Evolutionary conservation across 2,329 filamentous ascomycete genomes (phyloP), one percentile per base, ranked within the genome.

Genomic region (Clonostachys chloroleuca): DNA sequence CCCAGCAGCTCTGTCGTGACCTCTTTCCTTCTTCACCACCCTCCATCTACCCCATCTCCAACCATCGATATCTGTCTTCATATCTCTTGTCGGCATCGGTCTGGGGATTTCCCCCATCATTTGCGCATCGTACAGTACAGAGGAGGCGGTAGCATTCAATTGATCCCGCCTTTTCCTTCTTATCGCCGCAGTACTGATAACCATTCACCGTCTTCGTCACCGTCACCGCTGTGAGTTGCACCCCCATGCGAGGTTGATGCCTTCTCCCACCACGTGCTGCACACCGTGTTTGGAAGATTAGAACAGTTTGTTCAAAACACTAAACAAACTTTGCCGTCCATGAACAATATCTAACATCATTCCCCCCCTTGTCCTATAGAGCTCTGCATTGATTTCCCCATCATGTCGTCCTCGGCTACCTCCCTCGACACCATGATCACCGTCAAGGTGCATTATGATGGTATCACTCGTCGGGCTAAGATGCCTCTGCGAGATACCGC

Each of bases 401-500:
- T 13, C 40, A 52, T 52, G 49, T 43, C 47, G 36, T 43, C 47
- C 40, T 12, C 43, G 12, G 33, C 43, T 17, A 35, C 56, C 30
- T 52, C 52, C 40, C 56, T 58, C 34, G 65, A 68, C 45, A 53
- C 59, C 54, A 53, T 60, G 52, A 87, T 97, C 68, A 90, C 87
- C 55, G 75, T 96, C 72, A 97, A 97, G 75, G 79, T 95, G 62
- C 80, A 82, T 60, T 83, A 87, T 61, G 83, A 91, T 61, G 89
- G 89, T 50, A 74, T 71, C 59, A 87, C 84, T 59, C 84, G 87
- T 60, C 87, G 91, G 58, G 88, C 95, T 74, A 96, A 95, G 79
- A 79, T 97, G 54, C 87, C 90, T 47, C 80, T 97, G 61, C 84
- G 85, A 63, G 92, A 97, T 56, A 84, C 97, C 48, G 83, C 82